These are phyloP conservation scores for Pueraria montana DNA, from an alignment of 306 rosid genomes.

Conservation along the genomic window DNA sequence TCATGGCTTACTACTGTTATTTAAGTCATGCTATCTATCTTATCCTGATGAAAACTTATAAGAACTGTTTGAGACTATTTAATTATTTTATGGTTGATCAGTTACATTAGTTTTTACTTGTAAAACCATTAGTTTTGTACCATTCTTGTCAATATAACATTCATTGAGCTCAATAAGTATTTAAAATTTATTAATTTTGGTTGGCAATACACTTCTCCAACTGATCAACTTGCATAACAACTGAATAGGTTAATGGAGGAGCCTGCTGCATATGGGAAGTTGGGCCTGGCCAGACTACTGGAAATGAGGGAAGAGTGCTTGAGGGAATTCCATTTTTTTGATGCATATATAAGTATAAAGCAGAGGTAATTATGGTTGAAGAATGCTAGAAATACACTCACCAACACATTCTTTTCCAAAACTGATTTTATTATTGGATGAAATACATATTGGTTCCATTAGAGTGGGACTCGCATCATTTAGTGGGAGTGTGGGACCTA, in stretches of 20 bases:
- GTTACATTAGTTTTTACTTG: slow-evolving; percentile 12
- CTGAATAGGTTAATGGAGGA: slow-evolving; percentile 83
- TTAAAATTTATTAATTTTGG: slow-evolving; percentile 13
- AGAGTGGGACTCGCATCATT: not conserved
- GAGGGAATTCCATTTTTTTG: slow-evolving; percentile 91
- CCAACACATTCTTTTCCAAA: not conserved
- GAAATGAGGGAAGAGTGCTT: slow-evolving; percentile 93
- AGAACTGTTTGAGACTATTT: not conserved
- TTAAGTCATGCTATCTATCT: slow-evolving; percentile 22
- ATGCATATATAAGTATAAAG: slow-evolving; percentile 83
- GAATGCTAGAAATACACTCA: not conserved
- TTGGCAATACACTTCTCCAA: slow-evolving; percentile 12
- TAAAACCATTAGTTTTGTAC: slow-evolving; percentile 27
- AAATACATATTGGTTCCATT: not conserved
- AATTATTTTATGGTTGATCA: slow-evolving; percentile 20
- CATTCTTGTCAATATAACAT: not conserved
- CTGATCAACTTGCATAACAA: slow-evolving; percentile 32
- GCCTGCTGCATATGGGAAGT: slow-evolving; percentile 88
- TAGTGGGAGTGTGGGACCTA: not conserved
- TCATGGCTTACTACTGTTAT: slow-evolving; percentile 4
- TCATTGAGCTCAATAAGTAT: slow-evolving; percentile 2
- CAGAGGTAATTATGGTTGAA: slow-evolving; percentile 64
- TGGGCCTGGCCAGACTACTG: slow-evolving; percentile 85
- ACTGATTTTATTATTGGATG: not conserved
- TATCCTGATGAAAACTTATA: slow-evolving; percentile 16